Base-by-base conservation (phyloP, 176 grass and related monocot species). In the Neostapfia colusana region DNA sequence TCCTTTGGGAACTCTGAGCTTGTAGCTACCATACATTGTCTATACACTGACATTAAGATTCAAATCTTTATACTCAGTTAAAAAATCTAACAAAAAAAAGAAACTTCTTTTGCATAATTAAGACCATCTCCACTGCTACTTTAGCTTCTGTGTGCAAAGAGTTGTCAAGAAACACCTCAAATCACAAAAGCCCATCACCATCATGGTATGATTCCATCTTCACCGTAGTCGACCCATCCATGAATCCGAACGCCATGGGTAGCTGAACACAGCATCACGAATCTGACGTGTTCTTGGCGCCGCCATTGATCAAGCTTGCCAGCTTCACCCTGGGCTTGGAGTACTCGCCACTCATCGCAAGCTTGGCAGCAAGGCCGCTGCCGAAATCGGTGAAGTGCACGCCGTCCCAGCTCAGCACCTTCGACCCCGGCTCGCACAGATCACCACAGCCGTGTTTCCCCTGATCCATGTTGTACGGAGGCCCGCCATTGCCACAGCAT, bases 401-500 rank as follows among this genome's bases (percentile, higher is more conserved):
- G 25, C 86, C 86, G 10, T 88, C 86, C 86, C 86, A 88, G 58
- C 86, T 88, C 24, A 88, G 38, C 46, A 88, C 81, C 82, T 85
- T 88, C 6, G 56, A 74, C 24, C 48, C 81, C 0, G 86, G 82
- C 10, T 38, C 72, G 8, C 86, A 84, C 24, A 88, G 70, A 34
- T 84, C 81, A 20, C 71, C 71, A 20, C 86, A 88, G 38, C 86
- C 82, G 0, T 0, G 35, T 6, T 81, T 84, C 8, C 86, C 86
- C 0, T 41, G 6, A 1, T 58, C 55, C 50, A 87, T 76, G 78
- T 93, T 93, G 73, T 93, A 89, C 3, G 90, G 90, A 36, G 93
- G 83, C 16, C 90, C 90, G 1, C 90, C 93, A 3, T 86, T 80
- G 25, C 93, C 93, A 0, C 93, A 93, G 75, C 90, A 93, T 76